Base-by-base conservation (phyloP, 2,329 filamentous ascomycete genomes). In the Cadophora sp. region DNA sequence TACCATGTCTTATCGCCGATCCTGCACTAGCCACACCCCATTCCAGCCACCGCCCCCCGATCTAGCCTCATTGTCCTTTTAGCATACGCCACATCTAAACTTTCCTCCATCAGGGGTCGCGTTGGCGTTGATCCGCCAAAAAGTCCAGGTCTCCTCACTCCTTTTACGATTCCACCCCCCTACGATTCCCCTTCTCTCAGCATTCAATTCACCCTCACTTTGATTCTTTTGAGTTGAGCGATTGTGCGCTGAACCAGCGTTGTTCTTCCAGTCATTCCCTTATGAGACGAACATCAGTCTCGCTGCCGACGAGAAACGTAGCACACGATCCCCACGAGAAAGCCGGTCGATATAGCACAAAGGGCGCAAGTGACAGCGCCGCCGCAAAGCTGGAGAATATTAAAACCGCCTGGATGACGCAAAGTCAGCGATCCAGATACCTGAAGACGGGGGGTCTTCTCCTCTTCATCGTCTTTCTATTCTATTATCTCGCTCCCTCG, bases 201-300 rank as follows among this genome's bases (percentile, higher is more conserved):
- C 62, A 47, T 27, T 53, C 36, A 22, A 9, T 53, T 59, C 39
- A 6, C 9, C 55, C 18, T 66, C 66, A 33, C 50, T 62, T 62
- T 56, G 48, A 39, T 36, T 36, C 18, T 33, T 48, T 36, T n/a
- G 24, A 55, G 33, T 61, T 64, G 64, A 64, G 64, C 60, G 55
- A 66, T 64, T 66, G 41, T 62, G 55, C 59, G 47, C 62, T 59
- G 53, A 50, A 60, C 43, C 59, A 61, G 56, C 65, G 16, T 39
- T 61, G 50, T 59, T 60, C 65, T 67, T 43, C 33, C 62, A 63
- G 58, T 64, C 66, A 59, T 67, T 71, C 68, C 73, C 71, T 73
- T 79, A 90, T 90, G 88, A 85, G 87, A 83, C 87, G 86, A 81
- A 86, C 86, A 77, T 89, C 87, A 70, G 85, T 88, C 68, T 89